Evolutionary conservation across 169 alveolate genomes (phyloP).

Genomic region (Plasmodium billcollinsi): DNA sequence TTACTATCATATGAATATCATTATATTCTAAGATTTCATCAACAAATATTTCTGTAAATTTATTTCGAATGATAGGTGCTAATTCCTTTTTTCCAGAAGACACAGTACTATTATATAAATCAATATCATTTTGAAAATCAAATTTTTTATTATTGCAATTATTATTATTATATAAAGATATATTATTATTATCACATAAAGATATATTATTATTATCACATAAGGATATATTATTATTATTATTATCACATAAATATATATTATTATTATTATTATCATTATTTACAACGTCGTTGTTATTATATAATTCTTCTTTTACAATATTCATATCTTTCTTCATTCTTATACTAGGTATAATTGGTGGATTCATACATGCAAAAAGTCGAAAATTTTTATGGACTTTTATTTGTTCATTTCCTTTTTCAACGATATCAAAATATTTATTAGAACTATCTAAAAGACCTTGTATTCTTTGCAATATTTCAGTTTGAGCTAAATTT

Average conservation of each 20-base stretch:
- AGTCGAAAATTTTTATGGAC: constrained; percentile 96
- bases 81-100: constrained; percentile 97
- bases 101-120: constrained; percentile 91
- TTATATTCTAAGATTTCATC: constrained; percentile 91
- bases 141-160: constrained; percentile 1
- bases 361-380: constrained; percentile 99
- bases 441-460: constrained; percentile 39
- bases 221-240: too few species aligned
- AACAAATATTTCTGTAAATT: constrained; percentile 96
- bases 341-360: constrained; percentile 84
- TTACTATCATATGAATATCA: constrained; percentile 80
- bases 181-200: neutral
- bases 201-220: neutral
- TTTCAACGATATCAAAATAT: constrained; percentile 85
- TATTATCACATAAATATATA: too few species aligned
- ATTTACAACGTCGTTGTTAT: constrained; percentile 45
- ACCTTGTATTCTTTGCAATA: constrained; percentile 92
- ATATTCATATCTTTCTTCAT: constrained; percentile 20
- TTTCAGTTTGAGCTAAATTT: constrained; percentile 97
- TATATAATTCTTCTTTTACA: neutral
- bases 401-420: constrained; percentile 89
- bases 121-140: constrained; percentile 79
- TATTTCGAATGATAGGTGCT: constrained; percentile 93
- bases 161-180: neutral
- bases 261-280: constrained; percentile 56